Evolutionary conservation across 768 basidiomycete species (phyloP), one percentile per base, ranked within the genome.

Genomic region (Hortiboletus campestris): DNA sequence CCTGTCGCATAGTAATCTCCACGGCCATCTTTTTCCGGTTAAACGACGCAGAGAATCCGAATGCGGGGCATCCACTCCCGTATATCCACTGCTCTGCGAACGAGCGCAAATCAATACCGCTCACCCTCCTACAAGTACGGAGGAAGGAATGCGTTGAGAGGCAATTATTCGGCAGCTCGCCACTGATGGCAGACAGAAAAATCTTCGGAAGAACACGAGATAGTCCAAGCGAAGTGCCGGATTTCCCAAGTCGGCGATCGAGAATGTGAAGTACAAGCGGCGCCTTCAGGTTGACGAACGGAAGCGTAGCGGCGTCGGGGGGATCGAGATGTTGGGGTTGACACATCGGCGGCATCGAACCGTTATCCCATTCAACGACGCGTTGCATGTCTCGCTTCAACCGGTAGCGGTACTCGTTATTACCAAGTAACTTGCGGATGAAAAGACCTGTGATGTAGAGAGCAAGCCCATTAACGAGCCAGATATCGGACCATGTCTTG

Each of bases 41-140:
- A 74, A 98, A 98, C 35, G 85, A 86, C 1, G 96, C 94, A 13
- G 85, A 84, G 69, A 99, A 90, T 0, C 82, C 84, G 68, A 99
- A 94, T 3, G 86, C 81, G 1, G 97, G 97, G 69, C 94, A 97
- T 20, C 97, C 97, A 69, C 91, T 94, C 13, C 95, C 95, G 66
- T 94, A 97, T 58, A 99, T 93, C 97, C 97, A 99, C 70, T 98
- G 96, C 66, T 98, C 94, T n/a, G 93, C 91, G 67, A 99, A 99
- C 29, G 84, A 82, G 51, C 89, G 81, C 22, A 89, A 81, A 67
- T 98, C 96, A 17, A 92, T 88, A 11, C 94, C 92, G 66, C 91
- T 91, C 58, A 95, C 89, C 72, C 95, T 98, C 62, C 95, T 80
- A 66, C 95, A 98, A 42, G 84, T 94, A 55, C 94, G 77, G 56